Evolutionary conservation across 768 basidiomycete species (phyloP), one percentile per base, ranked within the genome.

Genomic region (Psilocybe azurescens): DNA sequence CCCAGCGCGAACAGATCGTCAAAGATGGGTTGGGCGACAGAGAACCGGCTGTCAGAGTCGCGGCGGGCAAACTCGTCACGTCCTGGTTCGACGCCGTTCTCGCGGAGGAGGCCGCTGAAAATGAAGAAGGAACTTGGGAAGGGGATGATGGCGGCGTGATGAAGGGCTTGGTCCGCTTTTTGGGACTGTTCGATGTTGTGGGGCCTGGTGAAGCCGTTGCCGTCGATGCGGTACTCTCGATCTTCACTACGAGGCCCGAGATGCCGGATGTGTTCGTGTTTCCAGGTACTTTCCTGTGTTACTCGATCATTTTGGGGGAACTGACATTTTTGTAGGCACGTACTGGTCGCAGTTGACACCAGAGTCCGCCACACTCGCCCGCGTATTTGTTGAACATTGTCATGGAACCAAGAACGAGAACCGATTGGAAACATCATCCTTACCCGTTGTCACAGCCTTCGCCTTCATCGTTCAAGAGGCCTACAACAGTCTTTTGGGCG

Each of bases 391-490:
- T n/a, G 89, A 94, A 46, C 87, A 94, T 68, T 95, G 92, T 64
- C 77, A 86, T 20, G 79, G 77, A 28, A 86, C 80, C 18, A 79
- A 84, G 39, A 84, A 90, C 53, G 87, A 90, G 55, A 75, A 80
- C 2, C 84, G 86, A 29, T 76, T 97, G 5, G 94, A 97, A 69
- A 72, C 80, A 1, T 82, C 87, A 14, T 71, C 78, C 4, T 79
- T 98, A 3, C 97, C 97, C 0, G 93, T 96, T 41, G 92, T 97
- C n/a, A 97, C 95, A 0, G 86, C 89, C 0, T 88, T 97, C 64
- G 96, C 96, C 0, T 96, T 91, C 77, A 79, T 83, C 56, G 87
- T 97, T 36, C 91, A 97, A 72, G 80, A 86, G 47, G 82, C 86
- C 0, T 97, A 94, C 75, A 96, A 96, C 69, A 75, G 77, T 3